Evolutionary conservation across 2,329 filamentous ascomycete genomes (phyloP), one percentile per base, ranked within the genome.

Genomic region (Colletotrichum tanaceti): DNA sequence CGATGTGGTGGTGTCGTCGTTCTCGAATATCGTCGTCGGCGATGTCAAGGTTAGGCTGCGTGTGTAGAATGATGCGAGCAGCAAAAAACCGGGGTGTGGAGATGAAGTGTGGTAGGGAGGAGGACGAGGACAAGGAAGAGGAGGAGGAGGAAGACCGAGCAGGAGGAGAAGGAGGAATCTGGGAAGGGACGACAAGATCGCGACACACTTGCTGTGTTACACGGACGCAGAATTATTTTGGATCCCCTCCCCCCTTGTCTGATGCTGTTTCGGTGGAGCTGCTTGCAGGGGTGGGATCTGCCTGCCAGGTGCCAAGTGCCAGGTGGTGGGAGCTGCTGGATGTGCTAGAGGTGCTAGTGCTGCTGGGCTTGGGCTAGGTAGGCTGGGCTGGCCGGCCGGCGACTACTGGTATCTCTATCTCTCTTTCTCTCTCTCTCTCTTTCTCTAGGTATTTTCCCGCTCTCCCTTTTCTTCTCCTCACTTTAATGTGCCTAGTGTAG

Each of bases 161-260:
- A 32, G 44, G 58, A 35, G 50, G 46, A 58, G 47, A 38, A 59
- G 41, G 24, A 60, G 49, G 49, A 52, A 46, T 35, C 32, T 35
- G 32, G 62, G 43, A 50, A 55, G 50, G 43, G 61, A 44, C 49
- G 66, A 66, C 55, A 47, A 57, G 66, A 68, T 68, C 66, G 66
- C 66, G 66, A 68, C 66, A 68, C 62, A 68, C 62, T 35, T 68
- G 62, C 66, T 65, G 66, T 68, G 66, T 68, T 68, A 68, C 66
- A 68, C 66, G 66, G 66, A 68, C 66, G 63, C 66, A 68, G 66
- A 68, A 68, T 65, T 66, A 68, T 68, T 68, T 65, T 65, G 66
- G 66, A 65, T 65, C 57, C 66, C 32, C 32, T 35, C 2, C 32
- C 32, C 66, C 66, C 66, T 68, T 62, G 66, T 61, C 63, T 50